These are phyloP conservation scores for Coemansia sp. DNA, from an alignment of 371 early-diverging fungal species.

Conservation along the genomic window DNA sequence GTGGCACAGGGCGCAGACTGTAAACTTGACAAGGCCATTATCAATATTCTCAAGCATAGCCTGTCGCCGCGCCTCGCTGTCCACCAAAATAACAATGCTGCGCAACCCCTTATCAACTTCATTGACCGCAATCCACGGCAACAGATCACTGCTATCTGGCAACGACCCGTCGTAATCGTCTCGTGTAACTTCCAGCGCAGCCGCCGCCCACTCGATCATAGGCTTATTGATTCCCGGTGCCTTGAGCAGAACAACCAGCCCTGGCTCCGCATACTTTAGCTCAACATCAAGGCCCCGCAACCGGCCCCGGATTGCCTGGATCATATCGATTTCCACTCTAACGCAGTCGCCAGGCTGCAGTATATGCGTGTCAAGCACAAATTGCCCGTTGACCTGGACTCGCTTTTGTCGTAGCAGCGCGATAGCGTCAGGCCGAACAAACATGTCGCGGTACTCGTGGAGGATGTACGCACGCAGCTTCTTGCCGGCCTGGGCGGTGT, in stretches of 20 bases:
- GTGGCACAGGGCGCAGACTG: constrained; percentile 35
- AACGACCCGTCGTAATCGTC: neutral
- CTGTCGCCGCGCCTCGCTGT: constrained; percentile 5
- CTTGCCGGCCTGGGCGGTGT: constrained; percentile 6
- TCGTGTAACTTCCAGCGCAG: constrained; percentile 7
- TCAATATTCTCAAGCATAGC: constrained; percentile 4
- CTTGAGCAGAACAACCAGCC: constrained; percentile 28
- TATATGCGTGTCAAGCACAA: constrained; percentile 20
- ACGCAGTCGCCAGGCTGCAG: constrained; percentile 25
- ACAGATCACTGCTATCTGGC: neutral
- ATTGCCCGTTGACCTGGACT: constrained; percentile 32
- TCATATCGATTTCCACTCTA: constrained; percentile 15
- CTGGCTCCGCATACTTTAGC: constrained; percentile 26
- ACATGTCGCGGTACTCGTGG: constrained; percentile 29
- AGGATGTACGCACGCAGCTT: constrained; percentile 35
- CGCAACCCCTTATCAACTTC: constrained; percentile 44
- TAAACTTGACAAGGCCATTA: constrained; percentile 17
- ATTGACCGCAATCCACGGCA: constrained; percentile 43
- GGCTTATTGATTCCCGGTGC: constrained; percentile 27
- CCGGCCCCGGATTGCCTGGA: constrained; percentile 16
- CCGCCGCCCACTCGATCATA: constrained; percentile 34
- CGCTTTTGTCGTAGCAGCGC: constrained; percentile 34
- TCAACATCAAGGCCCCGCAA: constrained; percentile 31
- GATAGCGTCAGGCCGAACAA: constrained; percentile 25
- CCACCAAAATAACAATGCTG: constrained; percentile 36